Conservation (phyloP, 352 stramenopile genomes). For the Phytophthora sojae region DNA sequence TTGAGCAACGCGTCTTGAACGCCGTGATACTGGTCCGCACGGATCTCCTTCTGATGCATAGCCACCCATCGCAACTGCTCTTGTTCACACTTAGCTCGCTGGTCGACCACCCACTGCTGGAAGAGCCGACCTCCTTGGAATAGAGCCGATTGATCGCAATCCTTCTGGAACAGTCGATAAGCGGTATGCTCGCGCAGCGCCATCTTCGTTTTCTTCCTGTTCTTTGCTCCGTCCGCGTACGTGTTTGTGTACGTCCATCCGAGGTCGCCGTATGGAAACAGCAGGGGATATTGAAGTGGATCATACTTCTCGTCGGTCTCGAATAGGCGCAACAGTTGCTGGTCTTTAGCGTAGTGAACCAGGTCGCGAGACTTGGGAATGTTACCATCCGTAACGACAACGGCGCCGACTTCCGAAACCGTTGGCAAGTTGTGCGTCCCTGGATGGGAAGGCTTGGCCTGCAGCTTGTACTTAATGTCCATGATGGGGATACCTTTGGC, state of each 20-base stretch:
- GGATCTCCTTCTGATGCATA: too few relatives aligned
- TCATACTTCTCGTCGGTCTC: conserved; percentile 15
- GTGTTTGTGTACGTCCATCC: conserved; percentile 14
- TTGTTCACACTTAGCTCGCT: too few relatives aligned
- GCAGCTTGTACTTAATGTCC: neutral
- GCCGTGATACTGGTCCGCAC: too few relatives aligned
- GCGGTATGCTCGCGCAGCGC: neutral
- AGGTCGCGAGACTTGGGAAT: neutral
- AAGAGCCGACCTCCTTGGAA: too few relatives aligned
- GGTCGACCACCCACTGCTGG: too few relatives aligned
- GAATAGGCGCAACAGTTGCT: neutral
- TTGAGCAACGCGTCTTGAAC: too few relatives aligned
- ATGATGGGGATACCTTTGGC: neutral
- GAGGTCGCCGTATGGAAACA: conserved; percentile 7
- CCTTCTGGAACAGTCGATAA: too few relatives aligned
- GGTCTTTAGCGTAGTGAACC: neutral
- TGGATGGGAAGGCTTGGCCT: neutral
- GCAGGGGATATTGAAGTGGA: conserved; percentile 8
- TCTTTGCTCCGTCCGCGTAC: neutral
- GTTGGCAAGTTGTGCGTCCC: conserved; percentile 14
- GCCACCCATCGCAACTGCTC: too few relatives aligned
- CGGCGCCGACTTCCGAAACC: conserved; percentile 1
- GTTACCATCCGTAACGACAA: neutral
- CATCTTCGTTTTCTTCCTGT: neutral
- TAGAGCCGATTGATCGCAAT: too few relatives aligned